phyloP scores from a whole-genome alignment of 2,329 filamentous ascomycete species.

The Aureobasidium melanogenum region DNA sequence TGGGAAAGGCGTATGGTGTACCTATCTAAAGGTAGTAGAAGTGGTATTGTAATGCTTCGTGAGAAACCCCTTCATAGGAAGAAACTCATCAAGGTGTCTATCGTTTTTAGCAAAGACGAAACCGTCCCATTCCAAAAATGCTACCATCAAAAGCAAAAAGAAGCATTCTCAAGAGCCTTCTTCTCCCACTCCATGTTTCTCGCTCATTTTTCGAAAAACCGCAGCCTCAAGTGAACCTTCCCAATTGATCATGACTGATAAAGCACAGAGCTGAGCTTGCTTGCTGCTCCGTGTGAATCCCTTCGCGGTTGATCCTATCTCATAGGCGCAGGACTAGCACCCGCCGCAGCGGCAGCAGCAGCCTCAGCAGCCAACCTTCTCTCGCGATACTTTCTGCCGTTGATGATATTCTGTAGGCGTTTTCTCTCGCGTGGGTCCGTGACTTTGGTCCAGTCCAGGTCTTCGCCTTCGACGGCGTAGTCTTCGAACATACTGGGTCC shows the following conservation, averaged over 20 bases:
- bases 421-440: slow-evolving; percentile 29
- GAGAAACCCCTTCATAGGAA: too few relatives aligned
- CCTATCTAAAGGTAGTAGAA: background rate
- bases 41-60: background rate
- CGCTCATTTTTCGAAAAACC: background rate
- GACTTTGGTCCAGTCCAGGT: slow-evolving; percentile 31
- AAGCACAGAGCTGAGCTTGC: background rate
- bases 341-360: background rate
- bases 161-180: background rate
- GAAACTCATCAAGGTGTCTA: background rate
- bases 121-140: background rate
- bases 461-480: slow-evolving; percentile 31
- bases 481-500: slow-evolving; percentile 16
- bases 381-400: slow-evolving; percentile 31
- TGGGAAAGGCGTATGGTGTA: background rate
- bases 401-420: slow-evolving; percentile 31
- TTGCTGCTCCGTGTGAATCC: background rate
- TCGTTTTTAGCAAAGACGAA: background rate
- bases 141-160: background rate
- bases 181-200: background rate
- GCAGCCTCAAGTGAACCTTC: background rate
- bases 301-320: background rate
- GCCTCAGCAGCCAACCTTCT: slow-evolving; percentile 21
- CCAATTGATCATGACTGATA: too few relatives aligned
- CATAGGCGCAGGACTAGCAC: slow-evolving; percentile 1